These are phyloP conservation scores for Raddia guianensis DNA, from an alignment of 176 grass and related monocot species.

Conservation along the genomic window DNA sequence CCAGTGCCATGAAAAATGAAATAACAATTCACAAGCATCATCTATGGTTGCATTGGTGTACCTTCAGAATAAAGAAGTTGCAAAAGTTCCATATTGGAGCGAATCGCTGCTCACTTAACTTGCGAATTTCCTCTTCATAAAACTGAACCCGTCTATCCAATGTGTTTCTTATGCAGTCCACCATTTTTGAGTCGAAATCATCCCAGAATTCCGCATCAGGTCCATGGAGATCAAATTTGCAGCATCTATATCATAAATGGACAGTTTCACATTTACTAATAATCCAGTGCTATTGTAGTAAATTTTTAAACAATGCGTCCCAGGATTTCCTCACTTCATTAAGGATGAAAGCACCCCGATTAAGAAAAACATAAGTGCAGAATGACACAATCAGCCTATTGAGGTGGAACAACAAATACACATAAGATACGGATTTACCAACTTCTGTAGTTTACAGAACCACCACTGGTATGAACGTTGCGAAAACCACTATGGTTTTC, in stretches of 20 bases:
- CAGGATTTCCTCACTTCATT: constrained; percentile 23
- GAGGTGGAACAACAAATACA: constrained; percentile 23
- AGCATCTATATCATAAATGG: constrained; percentile 65
- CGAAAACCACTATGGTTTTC: constrained; percentile 4
- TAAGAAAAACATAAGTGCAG: constrained; percentile 23
- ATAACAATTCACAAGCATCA: constrained; percentile 30
- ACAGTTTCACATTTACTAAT: constrained; percentile 29
- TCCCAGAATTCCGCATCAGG: constrained; percentile 86
- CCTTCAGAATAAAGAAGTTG: constrained; percentile 99
- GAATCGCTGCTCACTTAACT: constrained; percentile 92
- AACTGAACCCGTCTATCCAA: constrained; percentile 88
- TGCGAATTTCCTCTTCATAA: constrained; percentile 95
- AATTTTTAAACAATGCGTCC: not conserved
- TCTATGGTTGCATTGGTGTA: constrained; percentile 28
- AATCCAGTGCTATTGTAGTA: constrained; percentile 6
- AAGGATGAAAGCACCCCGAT: constrained; percentile 1
- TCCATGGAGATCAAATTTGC: constrained; percentile 95
- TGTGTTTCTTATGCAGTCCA: constrained; percentile 93
- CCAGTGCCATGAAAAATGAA: constrained; percentile 25
- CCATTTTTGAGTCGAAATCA: constrained; percentile 93
- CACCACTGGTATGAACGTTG: constrained; percentile 1
- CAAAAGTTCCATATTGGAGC: constrained; percentile 97
- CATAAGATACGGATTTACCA: constrained; percentile 1
- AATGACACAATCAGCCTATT: not conserved
- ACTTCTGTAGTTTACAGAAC: not conserved